Base-by-base conservation (phyloP, 139 green algal species). In the Trebouxia sp. region DNA sequence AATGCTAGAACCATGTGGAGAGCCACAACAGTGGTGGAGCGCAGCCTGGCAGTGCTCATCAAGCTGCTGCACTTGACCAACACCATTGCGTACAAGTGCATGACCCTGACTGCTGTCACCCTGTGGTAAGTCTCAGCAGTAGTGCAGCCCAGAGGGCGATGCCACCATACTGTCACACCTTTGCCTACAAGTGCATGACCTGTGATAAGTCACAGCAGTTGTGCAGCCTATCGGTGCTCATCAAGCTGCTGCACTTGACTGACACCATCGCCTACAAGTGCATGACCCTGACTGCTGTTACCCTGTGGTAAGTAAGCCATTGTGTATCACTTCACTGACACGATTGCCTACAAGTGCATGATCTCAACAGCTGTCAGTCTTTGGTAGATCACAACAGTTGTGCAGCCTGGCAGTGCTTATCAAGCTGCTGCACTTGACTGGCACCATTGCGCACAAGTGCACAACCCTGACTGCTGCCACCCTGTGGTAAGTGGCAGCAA, bases 401-500 rank as follows among this genome's bases (percentile, higher is more conserved):
- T 91, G 90, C 38, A 84, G 87, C 35, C 80, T 94, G 78, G 39
- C 77, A 75, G 89, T 95, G 67, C 83, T 95, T 58, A 72, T 89
- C 48, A 82, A 87, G 75, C 83, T 87, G n/a, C 82, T 92, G 53
- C 39, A 32, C 32, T 39, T 92, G 48, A 75, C 53, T 5, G 32
- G 82, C n/a, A 77, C 72, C 42, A 47, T 78, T 26, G 81, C 84
- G 3, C 89, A 85, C 81, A 92, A 92, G 80, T 87, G 79, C 53
- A 69, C 90, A 50, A 87, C 89, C 80, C 82, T 92, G 76, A 76
- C 82, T 45, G 80, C 85, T 26, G 80, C 76, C 35, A 80, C 75
- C 10, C 50, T 80, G 0, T 80, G 75, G 75, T 80, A 14, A 69
- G 74, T 42, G 14, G 4, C 65, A 39, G n/a, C n/a, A n/a, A n/a